Conservation (phyloP, 352 stramenopile genomes). For the Globisporangium parvum region DNA sequence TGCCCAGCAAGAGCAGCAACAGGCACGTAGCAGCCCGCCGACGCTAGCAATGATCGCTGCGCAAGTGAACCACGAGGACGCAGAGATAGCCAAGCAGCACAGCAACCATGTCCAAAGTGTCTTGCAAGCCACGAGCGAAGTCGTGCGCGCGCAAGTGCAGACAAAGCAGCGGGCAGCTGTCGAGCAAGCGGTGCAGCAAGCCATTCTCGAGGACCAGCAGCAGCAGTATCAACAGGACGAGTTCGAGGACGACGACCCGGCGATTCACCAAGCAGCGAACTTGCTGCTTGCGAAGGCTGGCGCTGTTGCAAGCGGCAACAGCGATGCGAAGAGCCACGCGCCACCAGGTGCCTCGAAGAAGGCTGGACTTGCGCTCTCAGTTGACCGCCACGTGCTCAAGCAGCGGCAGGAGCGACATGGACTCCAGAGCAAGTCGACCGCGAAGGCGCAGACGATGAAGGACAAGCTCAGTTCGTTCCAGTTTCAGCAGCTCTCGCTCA, state of each 20-base stretch:
- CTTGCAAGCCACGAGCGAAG: slow-evolving; percentile 16
- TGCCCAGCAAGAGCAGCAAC: slow-evolving; percentile 6
- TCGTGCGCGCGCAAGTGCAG: slow-evolving; percentile 27
- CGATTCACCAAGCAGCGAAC: slow-evolving; percentile 12
- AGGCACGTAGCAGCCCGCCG: slow-evolving; percentile 9
- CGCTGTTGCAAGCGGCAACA: background rate
- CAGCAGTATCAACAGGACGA: slow-evolving; percentile 36
- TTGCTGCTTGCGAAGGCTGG: slow-evolving; percentile 2
- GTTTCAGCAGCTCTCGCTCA: slow-evolving; percentile 47
- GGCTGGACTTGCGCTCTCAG: slow-evolving; percentile 4
- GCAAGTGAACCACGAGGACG: slow-evolving; percentile 37
- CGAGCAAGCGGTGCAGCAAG: slow-evolving; percentile 22
- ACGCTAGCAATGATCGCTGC: slow-evolving; percentile 20
- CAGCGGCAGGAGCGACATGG: slow-evolving; percentile 17
- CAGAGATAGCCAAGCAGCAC: slow-evolving; percentile 9
- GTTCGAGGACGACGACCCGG: slow-evolving; percentile 33
- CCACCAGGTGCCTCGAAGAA: background rate
- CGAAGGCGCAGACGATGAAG: slow-evolving; percentile 34
- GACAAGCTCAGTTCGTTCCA: slow-evolving; percentile 61
- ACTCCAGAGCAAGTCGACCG: slow-evolving; percentile 18
- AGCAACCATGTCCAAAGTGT: slow-evolving; percentile 18
- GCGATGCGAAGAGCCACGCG: background rate
- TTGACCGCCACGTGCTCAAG: slow-evolving; percentile 33
- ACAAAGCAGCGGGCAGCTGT: slow-evolving; percentile 21
- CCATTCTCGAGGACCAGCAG: slow-evolving; percentile 28